Evolutionary conservation across 2,329 filamentous ascomycete genomes (phyloP).

Genomic region (Phaeosphaeria sp.): DNA sequence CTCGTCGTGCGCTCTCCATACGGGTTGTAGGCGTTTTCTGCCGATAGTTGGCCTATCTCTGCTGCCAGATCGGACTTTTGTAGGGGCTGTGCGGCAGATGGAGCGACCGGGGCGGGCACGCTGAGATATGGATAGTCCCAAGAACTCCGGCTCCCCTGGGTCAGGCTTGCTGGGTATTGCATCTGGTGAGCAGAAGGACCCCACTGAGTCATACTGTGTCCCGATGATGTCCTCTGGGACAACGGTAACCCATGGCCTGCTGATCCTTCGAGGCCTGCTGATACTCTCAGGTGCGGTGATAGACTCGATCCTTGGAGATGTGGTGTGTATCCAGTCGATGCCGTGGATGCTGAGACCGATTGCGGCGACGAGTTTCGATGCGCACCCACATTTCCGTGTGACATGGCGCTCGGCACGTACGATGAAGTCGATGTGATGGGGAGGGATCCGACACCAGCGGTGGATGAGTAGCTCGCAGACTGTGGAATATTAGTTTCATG

Average conservation of each 20-base stretch:
- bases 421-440: constrained; percentile 43
- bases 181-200: constrained; percentile 37
- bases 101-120: constrained; percentile 32
- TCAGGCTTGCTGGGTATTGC: constrained; percentile 41
- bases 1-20: constrained; percentile 48
- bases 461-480: constrained; percentile 74
- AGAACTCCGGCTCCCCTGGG: constrained; percentile 39
- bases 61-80: constrained; percentile 40
- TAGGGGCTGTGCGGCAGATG: constrained; percentile 37
- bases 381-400: constrained; percentile 57
- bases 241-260: constrained; percentile 43
- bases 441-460: constrained; percentile 58
- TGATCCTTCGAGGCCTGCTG: constrained; percentile 49
- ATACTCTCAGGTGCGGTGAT: constrained; percentile 52
- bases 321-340: constrained; percentile 52
- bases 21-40: constrained; percentile 42
- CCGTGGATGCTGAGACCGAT: constrained; percentile 54
- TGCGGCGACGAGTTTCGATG: constrained; percentile 57
- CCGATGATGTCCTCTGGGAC: constrained; percentile 40
- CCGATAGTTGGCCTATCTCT: constrained; percentile 37
- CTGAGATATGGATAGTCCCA: constrained; percentile 48
- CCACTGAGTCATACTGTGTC: constrained; percentile 47
- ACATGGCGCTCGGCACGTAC: constrained; percentile 50
- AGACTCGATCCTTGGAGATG: constrained; percentile 52
- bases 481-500: constrained; percentile 50